Base-by-base conservation (phyloP, 140 eudicot genomes). In the Stevia rebaudiana region DNA sequence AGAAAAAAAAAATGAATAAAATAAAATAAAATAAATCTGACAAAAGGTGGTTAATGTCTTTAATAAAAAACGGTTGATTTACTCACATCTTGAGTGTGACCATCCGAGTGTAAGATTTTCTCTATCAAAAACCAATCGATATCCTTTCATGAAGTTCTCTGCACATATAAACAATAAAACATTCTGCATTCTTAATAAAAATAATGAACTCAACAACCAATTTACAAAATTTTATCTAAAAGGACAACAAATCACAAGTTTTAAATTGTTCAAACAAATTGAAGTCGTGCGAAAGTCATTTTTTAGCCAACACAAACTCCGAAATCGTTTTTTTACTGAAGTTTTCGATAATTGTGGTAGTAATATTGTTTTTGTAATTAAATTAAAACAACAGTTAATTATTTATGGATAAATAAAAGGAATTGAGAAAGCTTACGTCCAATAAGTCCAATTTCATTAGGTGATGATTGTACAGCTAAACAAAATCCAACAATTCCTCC, bases 81-180 rank as follows among this genome's bases (percentile, higher is more conserved):
- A 85, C 98, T 92, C 77, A 92, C 98, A 92, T 68, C 89, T 77
- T 30, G 98, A 88, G 40, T 44, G 88, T 50, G 95, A 85, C 98
- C 98, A 88, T 19, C 98, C 96, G 47, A 92, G 82, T 69, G 77
- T 85, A 73, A 81, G 78, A 40, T 88, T 85, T 62, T 88, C 96
- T 74, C 95, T 85, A 64, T 92, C 95, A 74, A 92, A 92, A 18
- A 83, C 98, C 84, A 88, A 79, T 58, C 90, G 85, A 69, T 92
- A 92, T 71, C 98, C 95, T 12, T 80, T 81, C 85, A 92, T 85
- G 83, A 76, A 92, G 83, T 92, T 85, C 82, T 92, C 98, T 92
- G 94, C 86, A 81, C 25, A 65, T 0, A 61, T 48, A 8, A 40
- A n/a, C 53, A 58, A 33, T 13, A 56, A 39, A 63, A 44, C 13